Evolutionary conservation across 345 rosid species (phyloP).

Genomic region (Lumnitzera racemosa): DNA sequence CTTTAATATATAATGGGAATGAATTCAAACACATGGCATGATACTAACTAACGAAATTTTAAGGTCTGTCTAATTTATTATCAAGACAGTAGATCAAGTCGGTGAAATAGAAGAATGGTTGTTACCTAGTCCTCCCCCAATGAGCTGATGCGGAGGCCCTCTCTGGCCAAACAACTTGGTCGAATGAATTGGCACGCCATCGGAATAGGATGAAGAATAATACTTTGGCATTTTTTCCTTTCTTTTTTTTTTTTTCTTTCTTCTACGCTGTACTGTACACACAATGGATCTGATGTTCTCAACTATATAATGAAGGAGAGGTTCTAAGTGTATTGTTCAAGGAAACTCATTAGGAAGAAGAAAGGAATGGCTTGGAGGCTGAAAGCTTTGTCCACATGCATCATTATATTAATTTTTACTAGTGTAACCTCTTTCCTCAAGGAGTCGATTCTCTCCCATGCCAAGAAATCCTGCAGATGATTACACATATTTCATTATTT

Average conservation of each 20-base stretch:
- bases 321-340: conserved; percentile 25
- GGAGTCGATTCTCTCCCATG: conserved; percentile 1
- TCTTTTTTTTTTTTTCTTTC: neutral
- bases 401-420: neutral
- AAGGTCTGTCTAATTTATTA: neutral
- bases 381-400: conserved; percentile 4
- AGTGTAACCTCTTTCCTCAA: neutral
- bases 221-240: neutral
- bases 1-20: too few relatives aligned
- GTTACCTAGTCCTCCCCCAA: conserved; percentile 29
- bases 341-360: conserved; percentile 21
- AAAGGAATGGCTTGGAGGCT: conserved; percentile 35
- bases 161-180: neutral
- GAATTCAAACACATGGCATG: too few relatives aligned
- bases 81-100: neutral
- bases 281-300: neutral
- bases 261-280: conserved; percentile 12
- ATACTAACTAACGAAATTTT: neutral
- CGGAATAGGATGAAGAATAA: conserved; percentile 8
- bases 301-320: conserved; percentile 3
- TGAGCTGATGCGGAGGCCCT: neutral
- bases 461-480: too few relatives aligned
- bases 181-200: neutral
- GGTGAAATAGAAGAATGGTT: neutral
- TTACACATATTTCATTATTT: too few relatives aligned